Conservation (phyloP, 2,329 filamentous ascomycete species). For the Geosmithia putterillii region DNA sequence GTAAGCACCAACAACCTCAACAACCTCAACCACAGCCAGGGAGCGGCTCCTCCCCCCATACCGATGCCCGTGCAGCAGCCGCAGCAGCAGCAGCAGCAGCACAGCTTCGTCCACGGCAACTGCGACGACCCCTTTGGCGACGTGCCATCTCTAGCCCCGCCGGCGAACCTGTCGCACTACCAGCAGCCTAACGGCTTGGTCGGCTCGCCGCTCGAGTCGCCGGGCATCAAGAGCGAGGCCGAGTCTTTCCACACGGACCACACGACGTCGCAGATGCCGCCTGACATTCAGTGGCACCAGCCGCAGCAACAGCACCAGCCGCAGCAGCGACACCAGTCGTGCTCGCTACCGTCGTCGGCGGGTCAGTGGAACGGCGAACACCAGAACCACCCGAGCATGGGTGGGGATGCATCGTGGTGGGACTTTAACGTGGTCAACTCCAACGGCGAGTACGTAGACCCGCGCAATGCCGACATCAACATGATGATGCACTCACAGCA, state of each 20-base stretch:
- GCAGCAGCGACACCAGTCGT: conserved; percentile 9
- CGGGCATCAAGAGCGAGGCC: conserved; percentile 18
- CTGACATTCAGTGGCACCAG: conserved; percentile 11
- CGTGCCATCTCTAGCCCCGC: conserved; percentile 11
- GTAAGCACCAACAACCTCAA: conserved; percentile 8
- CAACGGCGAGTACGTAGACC: conserved; percentile 15
- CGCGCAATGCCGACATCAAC: conserved; percentile 23
- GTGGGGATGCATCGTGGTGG: conserved; percentile 6
- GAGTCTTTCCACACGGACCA: conserved; percentile 12
- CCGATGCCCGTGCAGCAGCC: not conserved
- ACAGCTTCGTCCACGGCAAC: conserved; percentile 22
- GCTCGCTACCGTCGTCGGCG: conserved; percentile 5
- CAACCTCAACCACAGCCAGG: not conserved
- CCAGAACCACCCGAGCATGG: no score
- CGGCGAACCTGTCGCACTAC: conserved; percentile 15
- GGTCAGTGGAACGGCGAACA: conserved; percentile 4
- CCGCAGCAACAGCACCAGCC: conserved; percentile 9
- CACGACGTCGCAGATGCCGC: conserved; percentile 6
- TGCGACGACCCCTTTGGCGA: conserved; percentile 26
- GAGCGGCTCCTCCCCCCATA: not conserved
- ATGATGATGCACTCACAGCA: conserved; percentile 27
- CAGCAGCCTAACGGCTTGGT: conserved; percentile 13
- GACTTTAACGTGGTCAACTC: conserved; percentile 2
- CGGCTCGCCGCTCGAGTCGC: conserved; percentile 25
- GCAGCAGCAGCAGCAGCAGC: conserved; percentile 3